phyloP scores from a whole-genome alignment of 805 yeast genomes.

The Saccharomycopsis fermentans region DNA sequence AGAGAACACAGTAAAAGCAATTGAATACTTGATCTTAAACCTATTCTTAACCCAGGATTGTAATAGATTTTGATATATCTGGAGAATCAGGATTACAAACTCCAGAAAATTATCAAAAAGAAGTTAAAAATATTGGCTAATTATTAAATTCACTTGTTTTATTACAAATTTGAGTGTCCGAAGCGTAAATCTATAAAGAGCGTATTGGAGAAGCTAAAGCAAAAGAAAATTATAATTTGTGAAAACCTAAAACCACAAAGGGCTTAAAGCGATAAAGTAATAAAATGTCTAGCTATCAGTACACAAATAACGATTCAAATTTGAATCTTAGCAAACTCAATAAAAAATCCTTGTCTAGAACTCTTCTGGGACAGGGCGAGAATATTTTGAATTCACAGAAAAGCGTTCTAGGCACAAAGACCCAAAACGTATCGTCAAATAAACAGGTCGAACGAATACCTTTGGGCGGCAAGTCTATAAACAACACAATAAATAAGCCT shows the following conservation, averaged over 20 bases:
- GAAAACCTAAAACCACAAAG: not conserved
- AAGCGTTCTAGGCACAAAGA: not conserved
- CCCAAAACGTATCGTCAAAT: not conserved
- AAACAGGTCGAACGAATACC: conserved; percentile 7
- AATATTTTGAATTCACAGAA: not conserved
- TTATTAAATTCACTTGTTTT: too few relatives aligned
- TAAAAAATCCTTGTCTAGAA: not conserved
- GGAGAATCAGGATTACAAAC: too few relatives aligned
- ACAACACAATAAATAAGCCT: not conserved
- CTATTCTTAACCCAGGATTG: not conserved
- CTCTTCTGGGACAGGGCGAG: not conserved
- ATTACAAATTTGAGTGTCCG: too few relatives aligned
- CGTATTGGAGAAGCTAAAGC: not conserved
- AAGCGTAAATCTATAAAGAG: too few relatives aligned
- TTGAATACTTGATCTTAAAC: not conserved
- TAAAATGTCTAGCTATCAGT: not conserved
- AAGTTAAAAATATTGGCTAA: too few relatives aligned
- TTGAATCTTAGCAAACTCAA: not conserved
- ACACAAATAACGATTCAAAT: not conserved
- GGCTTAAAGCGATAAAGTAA: not conserved
- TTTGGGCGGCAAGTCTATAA: conserved; percentile 10
- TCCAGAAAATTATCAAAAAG: too few relatives aligned
- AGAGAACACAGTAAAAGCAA: not conserved
- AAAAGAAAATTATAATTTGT: not conserved
- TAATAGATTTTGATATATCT: too few relatives aligned